phyloP scores from a whole-genome alignment of 345 rosid genomes.

The Pistacia integerrima region DNA sequence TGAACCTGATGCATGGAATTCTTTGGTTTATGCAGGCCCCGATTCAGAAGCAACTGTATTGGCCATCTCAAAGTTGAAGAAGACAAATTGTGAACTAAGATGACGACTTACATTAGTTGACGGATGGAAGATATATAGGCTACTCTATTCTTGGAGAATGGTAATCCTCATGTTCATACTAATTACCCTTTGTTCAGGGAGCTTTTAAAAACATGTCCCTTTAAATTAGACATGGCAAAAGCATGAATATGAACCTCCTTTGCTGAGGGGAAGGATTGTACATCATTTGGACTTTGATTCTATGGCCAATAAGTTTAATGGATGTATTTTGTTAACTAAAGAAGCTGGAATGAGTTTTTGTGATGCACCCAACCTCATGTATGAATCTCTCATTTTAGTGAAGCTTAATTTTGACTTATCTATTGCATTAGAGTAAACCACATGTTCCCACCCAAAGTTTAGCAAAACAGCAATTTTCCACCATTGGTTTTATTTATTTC shows the following conservation, averaged over 20 bases:
- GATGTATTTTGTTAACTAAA: too few relatives aligned
- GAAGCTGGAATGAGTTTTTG: too few relatives aligned
- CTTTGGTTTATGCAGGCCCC: slow-evolving; percentile 14
- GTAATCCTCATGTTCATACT: neutral
- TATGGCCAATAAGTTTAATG: too few relatives aligned
- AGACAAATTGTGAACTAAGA: neutral
- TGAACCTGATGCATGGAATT: neutral
- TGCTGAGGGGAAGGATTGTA: neutral
- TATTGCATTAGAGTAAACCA: too few relatives aligned
- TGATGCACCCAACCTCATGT: too few relatives aligned
- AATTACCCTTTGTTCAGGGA: neutral
- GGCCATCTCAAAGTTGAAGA: slow-evolving; percentile 6
- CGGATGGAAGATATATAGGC: neutral
- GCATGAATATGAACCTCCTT: neutral
- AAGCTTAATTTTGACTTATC: too few relatives aligned
- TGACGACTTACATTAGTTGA: neutral
- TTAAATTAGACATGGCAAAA: neutral
- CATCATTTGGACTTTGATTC: neutral
- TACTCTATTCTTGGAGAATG: neutral
- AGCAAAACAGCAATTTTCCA: too few relatives aligned
- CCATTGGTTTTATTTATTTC: too few relatives aligned
- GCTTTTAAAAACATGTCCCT: neutral
- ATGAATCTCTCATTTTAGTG: too few relatives aligned
- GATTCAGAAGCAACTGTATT: slow-evolving; percentile 13
- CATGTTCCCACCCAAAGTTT: too few relatives aligned